These are phyloP conservation scores for Phylloporus sp. DNA, from an alignment of 768 basidiomycete genomes.

Conservation along the genomic window DNA sequence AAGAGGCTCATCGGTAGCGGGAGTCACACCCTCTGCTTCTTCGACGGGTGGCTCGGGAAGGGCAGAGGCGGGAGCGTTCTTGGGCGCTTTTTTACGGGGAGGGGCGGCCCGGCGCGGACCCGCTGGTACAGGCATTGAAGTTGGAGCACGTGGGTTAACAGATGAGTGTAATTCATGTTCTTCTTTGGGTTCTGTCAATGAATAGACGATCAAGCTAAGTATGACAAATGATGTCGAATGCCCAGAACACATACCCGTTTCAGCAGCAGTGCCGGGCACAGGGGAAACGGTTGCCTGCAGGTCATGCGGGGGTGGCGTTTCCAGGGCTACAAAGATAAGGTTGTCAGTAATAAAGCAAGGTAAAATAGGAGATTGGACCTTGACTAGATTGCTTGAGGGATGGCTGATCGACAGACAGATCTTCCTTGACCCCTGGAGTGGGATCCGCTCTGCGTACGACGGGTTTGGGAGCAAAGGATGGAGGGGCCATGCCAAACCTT, in stretches of 20 bases:
- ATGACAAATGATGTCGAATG: background rate
- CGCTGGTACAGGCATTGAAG: conserved; percentile 70
- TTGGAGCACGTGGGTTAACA: conserved; percentile 35
- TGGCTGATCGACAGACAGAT: conserved; percentile 8
- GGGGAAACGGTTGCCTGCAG: background rate
- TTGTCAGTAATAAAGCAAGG: conserved; percentile 6
- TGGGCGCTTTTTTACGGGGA: conserved; percentile 62
- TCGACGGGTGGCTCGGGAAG: conserved; percentile 27
- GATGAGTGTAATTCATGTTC: conserved; percentile 28
- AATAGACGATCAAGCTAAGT: conserved; percentile 4
- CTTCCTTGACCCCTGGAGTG: conserved; percentile 23
- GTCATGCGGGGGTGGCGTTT: conserved; percentile 15
- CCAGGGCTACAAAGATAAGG: conserved; percentile 4
- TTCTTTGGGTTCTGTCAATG: conserved; percentile 19
- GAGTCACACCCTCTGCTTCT: conserved; percentile 5
- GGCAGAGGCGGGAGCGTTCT: conserved; percentile 40
- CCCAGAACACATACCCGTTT: conserved; percentile 16
- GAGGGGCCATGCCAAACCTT: conserved; percentile 74
- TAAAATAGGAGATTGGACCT: conserved; percentile 12
- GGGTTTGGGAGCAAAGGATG: conserved; percentile 61
- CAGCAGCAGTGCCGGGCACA: conserved; percentile 3
- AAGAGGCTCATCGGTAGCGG: conserved; percentile 4
- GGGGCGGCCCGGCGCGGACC: conserved; percentile 72
- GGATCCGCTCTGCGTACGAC: conserved; percentile 31
- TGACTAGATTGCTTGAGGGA: conserved; percentile 12